phyloP scores from a whole-genome alignment of 768 basidiomycete genomes.

The Termitomyces sp. region DNA sequence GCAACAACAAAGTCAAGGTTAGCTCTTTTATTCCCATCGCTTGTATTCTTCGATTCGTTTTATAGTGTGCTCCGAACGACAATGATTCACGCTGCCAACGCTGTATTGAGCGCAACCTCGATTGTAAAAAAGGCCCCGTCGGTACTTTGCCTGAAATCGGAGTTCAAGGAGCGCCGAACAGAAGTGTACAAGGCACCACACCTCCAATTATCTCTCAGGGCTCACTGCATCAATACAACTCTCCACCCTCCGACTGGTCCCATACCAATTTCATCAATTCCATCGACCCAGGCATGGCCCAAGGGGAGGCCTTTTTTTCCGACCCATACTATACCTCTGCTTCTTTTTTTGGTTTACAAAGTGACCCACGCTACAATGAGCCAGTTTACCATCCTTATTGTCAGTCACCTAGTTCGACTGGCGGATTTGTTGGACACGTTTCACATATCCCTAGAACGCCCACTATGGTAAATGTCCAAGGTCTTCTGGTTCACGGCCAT shows the following conservation, averaged over 20 bases:
- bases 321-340: background rate
- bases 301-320: background rate
- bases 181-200: background rate
- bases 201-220: background rate
- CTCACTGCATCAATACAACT: background rate
- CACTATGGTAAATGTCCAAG: background rate
- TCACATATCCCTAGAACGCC: background rate
- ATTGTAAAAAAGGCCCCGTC: constrained; percentile 6
- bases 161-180: background rate
- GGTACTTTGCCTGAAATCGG: background rate
- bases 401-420: background rate
- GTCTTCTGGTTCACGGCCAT: background rate
- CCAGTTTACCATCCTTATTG: background rate
- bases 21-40: background rate
- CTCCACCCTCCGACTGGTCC: background rate
- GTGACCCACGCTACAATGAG: background rate
- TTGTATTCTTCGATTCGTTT: background rate
- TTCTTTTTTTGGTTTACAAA: background rate
- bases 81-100: constrained; percentile 4
- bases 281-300: background rate
- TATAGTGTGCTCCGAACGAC: constrained; percentile 1
- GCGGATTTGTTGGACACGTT: background rate
- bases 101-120: background rate
- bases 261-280: background rate
- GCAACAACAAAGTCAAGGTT: constrained; percentile 53